Evolutionary conservation across 805 yeast genomes (phyloP), one percentile per base, ranked within the genome.

Genomic region (Helenozyma baotianmanensis): DNA sequence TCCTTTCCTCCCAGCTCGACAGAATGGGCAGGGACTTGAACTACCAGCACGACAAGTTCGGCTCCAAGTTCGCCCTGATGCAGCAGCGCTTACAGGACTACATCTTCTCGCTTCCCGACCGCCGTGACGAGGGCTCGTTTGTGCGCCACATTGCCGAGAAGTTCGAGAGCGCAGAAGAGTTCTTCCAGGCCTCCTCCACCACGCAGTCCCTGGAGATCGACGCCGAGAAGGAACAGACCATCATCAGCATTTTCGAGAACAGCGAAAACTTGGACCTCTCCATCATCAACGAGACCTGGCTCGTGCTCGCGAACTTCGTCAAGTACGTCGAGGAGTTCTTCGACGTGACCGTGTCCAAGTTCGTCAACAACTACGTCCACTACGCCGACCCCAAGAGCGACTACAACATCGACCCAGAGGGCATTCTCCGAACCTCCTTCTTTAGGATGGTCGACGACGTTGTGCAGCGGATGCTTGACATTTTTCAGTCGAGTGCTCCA

Each of bases 201-300:
- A 39, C 54, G 4, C 33, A 47, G 4, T 42, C 52, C 4, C 54
- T 48, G 34, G 42, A 40, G n/a, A 35, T 43, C n/a, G 48, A 36
- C 22, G 47, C 53, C 17, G 68, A 58, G 14, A 47, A 48, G 17
- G 60, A 59, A 24, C 24, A 35, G 11, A 41, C 54, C 2, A 53
- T 62, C 7, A 32, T 53, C 19, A 64, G 56, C 17, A 48, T 60
- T 3, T 66, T 64, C 38, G 61, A 58, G 13, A 57, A 53, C 39
- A 54, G 55, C 39, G 72, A 65, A 23, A 64, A 60, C 35, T 48
- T 66, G 34, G 72, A 66, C 32, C 51, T 63, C 26, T 58, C 70
- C 11, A 54, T 64, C 18, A 50, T 64, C 28, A 66, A 60, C 44
- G 72, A 66, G 40, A 56, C 71, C 1, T 66, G 72, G 72, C 48